Conservation (phyloP, 345 rosid genomes). For the Hibiscus syriacus region DNA sequence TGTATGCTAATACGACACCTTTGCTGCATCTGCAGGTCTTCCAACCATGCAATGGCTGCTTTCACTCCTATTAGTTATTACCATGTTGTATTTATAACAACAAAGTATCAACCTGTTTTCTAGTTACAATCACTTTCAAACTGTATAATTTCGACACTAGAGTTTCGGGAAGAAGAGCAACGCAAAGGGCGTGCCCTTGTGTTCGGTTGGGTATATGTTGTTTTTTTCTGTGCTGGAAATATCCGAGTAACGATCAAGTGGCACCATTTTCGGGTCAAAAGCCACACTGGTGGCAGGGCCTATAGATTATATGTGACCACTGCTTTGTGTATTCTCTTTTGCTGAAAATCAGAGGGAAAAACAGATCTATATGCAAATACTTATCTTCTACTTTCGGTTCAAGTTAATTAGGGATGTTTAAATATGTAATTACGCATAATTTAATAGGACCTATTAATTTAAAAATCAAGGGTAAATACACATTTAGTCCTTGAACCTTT, state of each 20-base stretch:
- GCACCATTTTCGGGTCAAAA: slow-evolving; percentile 50
- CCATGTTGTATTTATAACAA: slow-evolving; percentile 27
- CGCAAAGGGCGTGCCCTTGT: slow-evolving; percentile 20
- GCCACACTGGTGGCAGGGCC: slow-evolving; percentile 72
- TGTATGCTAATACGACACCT: neutral
- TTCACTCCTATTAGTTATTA: slow-evolving; percentile 21
- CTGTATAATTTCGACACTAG: slow-evolving; percentile 18
- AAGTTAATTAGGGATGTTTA: neutral
- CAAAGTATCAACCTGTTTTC: slow-evolving; percentile 12
- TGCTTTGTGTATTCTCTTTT: slow-evolving; percentile 32
- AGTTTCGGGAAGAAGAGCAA: slow-evolving; percentile 29
- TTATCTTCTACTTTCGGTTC: neutral
- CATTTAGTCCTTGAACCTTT: too few species aligned
- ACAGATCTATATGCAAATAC: neutral
- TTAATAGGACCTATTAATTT: too few species aligned
- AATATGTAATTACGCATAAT: too few species aligned
- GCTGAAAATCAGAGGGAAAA: slow-evolving; percentile 23
- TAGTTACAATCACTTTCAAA: slow-evolving; percentile 15
- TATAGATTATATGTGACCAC: slow-evolving; percentile 28
- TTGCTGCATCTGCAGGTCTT: slow-evolving; percentile 36
- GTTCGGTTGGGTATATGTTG: slow-evolving; percentile 14
- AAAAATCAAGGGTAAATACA: too few species aligned
- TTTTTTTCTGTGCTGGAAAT: slow-evolving; percentile 32
- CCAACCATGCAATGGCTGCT: slow-evolving; percentile 23
- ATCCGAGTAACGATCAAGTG: slow-evolving; percentile 24